Evolutionary conservation across 768 basidiomycete genomes (phyloP).

Genomic region (Rhodotorula paludigena): DNA sequence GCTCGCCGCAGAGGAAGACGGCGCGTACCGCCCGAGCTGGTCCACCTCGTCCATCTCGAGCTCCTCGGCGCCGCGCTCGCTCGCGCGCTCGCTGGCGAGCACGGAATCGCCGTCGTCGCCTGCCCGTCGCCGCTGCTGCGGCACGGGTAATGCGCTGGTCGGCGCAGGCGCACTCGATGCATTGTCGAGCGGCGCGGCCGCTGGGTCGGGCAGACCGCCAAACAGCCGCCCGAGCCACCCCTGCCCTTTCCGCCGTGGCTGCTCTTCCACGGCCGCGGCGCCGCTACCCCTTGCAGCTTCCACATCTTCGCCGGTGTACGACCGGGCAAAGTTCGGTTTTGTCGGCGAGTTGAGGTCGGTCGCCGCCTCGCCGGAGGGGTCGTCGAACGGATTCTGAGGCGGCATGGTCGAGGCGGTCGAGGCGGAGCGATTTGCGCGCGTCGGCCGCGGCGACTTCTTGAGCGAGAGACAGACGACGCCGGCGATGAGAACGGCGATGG

Average conservation of each 20-base stretch:
- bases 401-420: conserved; percentile 44
- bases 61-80: conserved; percentile 14
- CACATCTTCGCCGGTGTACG: not conserved
- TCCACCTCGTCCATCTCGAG: conserved; percentile 38
- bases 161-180: not conserved
- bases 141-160: not conserved
- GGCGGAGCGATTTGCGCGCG: conserved; percentile 44
- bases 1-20: not conserved
- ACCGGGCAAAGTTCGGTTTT: conserved; percentile 46
- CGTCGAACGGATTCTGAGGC: conserved; percentile 42
- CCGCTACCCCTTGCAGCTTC: not conserved
- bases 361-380: not conserved
- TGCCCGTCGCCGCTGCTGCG: conserved; percentile 2
- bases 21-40: conserved; percentile 10
- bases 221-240: conserved; percentile 19
- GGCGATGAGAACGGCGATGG: conserved; percentile 76
- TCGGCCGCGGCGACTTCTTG: conserved; percentile 69
- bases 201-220: conserved; percentile 7
- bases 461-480: conserved; percentile 58
- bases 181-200: conserved; percentile 22
- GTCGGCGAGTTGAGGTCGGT: conserved; percentile 28
- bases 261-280: too few species aligned
- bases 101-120: conserved; percentile 47
- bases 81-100: conserved; percentile 41
- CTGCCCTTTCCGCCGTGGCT: conserved; percentile 10